Percentiles rank a stretch among this genome's conserved stretches.
phyloP scores from a whole-genome alignment of 495 filamentous ascomycete genomes.

The Poronia punctata region DNA sequence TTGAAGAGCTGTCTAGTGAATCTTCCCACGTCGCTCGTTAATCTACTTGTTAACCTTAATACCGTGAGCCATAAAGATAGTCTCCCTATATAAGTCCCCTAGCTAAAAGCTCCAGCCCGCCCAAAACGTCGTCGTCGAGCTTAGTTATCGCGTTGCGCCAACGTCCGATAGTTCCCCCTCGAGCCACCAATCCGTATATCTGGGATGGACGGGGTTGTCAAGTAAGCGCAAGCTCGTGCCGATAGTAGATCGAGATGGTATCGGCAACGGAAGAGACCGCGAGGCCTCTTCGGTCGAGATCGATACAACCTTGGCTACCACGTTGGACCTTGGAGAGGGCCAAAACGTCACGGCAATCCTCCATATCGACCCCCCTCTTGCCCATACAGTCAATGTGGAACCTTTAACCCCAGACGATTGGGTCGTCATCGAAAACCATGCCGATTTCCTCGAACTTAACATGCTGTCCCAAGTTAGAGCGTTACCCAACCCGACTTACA shows the following conservation, averaged over 20 bases:
- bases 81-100: no score
- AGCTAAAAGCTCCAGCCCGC: constrained; percentile 66
- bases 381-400: constrained; percentile 91
- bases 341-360: constrained; percentile 67
- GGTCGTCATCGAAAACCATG: constrained; percentile 98
- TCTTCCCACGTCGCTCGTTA: constrained; percentile 76
- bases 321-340: constrained; percentile 73
- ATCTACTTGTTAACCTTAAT: constrained; percentile 77
- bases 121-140: constrained; percentile 93
- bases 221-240: constrained; percentile 75
- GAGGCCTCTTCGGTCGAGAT: constrained; percentile 75
- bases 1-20: constrained; percentile 94
- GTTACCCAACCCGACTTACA: constrained; percentile 73
- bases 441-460: constrained; percentile 89
- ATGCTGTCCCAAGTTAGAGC: constrained; percentile 89
- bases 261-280: constrained; percentile 58
- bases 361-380: constrained; percentile 82
- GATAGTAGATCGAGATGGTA: constrained; percentile 65
- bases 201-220: constrained; percentile 96
- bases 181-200: constrained; percentile 62
- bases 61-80: constrained; percentile 72
- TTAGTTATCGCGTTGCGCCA: constrained; percentile 53
- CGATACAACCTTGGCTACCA: constrained; percentile 79
- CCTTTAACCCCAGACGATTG: constrained; percentile 91
- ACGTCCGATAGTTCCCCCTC: constrained; percentile 24